Evolutionary conservation across 257 asterid genomes (phyloP).

Genomic region (Leptodermis oblonga): DNA sequence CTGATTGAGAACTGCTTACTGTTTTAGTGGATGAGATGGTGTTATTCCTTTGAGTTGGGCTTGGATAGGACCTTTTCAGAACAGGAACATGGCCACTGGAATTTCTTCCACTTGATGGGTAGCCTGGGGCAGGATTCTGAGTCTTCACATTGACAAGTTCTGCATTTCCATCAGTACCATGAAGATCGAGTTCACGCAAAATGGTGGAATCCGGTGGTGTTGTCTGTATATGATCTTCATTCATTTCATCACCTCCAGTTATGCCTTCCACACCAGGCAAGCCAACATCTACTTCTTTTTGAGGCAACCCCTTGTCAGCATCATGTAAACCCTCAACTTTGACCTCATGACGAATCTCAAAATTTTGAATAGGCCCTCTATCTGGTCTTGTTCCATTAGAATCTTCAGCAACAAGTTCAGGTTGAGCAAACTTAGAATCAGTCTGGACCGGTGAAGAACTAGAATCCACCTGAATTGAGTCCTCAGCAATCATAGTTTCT

Average conservation of each 20-base stretch:
- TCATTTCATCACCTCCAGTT: conserved; percentile 24
- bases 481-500: conserved; percentile 30
- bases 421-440: conserved; percentile 13
- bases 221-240: conserved; percentile 40
- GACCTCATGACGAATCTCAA: conserved; percentile 9
- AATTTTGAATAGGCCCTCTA: conserved; percentile 15
- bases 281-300: conserved; percentile 6
- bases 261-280: conserved; percentile 9
- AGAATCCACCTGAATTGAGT: conserved; percentile 22
- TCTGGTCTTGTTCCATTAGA: conserved; percentile 15
- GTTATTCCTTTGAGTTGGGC: conserved; percentile 31
- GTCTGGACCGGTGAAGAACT: conserved; percentile 13
- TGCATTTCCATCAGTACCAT: conserved; percentile 11
- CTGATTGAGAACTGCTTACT: conserved; percentile 28
- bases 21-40: conserved; percentile 23
- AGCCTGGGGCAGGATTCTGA: conserved; percentile 14
- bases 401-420: conserved; percentile 10
- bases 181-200: conserved; percentile 22
- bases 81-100: conserved; percentile 5
- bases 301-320: conserved; percentile 16
- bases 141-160: conserved; percentile 17
- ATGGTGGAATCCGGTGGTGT: conserved; percentile 64
- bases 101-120: conserved; percentile 21
- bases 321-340: conserved; percentile 16
- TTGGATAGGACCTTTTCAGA: conserved; percentile 2